These are phyloP conservation scores for Rhinocladiella similis DNA, from an alignment of 2,329 filamentous ascomycete genomes.

Conservation along the genomic window DNA sequence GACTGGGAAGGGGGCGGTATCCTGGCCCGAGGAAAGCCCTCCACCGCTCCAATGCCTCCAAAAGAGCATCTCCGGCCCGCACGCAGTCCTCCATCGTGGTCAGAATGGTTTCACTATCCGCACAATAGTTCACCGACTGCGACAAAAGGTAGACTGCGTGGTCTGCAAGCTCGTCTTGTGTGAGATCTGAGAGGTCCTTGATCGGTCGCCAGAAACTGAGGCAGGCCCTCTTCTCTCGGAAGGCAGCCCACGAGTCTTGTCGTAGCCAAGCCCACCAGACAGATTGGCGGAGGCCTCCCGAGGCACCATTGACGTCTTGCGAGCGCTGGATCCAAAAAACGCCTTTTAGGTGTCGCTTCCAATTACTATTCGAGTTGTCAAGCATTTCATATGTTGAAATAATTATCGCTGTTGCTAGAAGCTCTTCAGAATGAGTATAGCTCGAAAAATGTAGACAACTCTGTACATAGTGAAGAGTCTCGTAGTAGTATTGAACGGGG, in stretches of 20 bases:
- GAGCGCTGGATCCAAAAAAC: conserved; percentile 34
- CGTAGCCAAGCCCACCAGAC: conserved; percentile 37
- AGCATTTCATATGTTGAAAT: conserved; percentile 36
- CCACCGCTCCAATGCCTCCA: no score
- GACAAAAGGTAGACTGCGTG: conserved; percentile 29
- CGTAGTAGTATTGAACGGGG: conserved; percentile 35
- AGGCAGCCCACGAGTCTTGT: conserved; percentile 36
- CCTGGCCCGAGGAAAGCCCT: no score
- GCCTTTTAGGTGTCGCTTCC: conserved; percentile 34
- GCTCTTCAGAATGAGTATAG: conserved; percentile 32
- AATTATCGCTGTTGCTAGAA: conserved; percentile 33
- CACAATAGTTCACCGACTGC: conserved; percentile 30
- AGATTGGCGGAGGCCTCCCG: conserved; percentile 30
- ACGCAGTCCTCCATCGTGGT: no score
- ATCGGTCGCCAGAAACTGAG: conserved; percentile 31
- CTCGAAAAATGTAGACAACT: conserved; percentile 31
- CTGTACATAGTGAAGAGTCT: conserved; percentile 33
- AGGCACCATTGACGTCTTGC: conserved; percentile 33
- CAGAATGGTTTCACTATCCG: no score
- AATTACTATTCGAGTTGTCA: conserved; percentile 33
- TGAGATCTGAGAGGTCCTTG: conserved; percentile 20
- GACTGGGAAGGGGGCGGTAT: no score
- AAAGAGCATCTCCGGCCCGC: no score
- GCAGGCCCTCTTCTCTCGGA: conserved; percentile 32
- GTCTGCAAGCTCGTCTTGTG: conserved; percentile 24